Conservation (phyloP, 768 basidiomycete species). For the Boletus fagicola region DNA sequence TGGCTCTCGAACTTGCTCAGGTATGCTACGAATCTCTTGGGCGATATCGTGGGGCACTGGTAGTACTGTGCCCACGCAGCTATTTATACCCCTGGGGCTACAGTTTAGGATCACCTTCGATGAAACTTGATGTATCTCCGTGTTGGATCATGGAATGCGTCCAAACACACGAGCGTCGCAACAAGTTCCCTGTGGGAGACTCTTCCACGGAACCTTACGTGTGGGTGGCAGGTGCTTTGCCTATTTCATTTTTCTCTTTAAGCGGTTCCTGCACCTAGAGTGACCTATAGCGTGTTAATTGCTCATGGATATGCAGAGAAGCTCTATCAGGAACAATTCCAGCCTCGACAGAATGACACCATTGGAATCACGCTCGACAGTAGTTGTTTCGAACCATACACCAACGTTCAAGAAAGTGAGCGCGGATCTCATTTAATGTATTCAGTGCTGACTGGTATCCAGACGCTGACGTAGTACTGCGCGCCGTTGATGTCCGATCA, state of each 20-base stretch:
- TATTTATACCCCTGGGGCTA: background rate
- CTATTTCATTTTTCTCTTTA: no score
- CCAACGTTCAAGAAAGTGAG: no score
- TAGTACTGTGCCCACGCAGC: background rate
- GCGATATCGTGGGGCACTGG: no score
- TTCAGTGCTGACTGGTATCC: no score
- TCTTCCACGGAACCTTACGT: background rate
- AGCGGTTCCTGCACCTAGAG: no score
- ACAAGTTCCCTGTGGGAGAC: background rate
- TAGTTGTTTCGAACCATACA: no score
- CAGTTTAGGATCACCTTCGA: background rate
- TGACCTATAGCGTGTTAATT: background rate
- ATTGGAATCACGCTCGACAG: no score
- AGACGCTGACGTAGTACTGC: no score
- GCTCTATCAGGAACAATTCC: background rate
- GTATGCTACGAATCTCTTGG: no score
- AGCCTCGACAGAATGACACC: background rate
- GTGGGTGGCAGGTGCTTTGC: no score
- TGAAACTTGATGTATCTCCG: background rate
- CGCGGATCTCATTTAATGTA: no score
- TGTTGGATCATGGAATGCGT: background rate
- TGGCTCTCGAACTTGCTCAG: background rate
- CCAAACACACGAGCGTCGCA: background rate
- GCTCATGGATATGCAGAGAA: background rate
- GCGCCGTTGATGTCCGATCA: no score